A percentile compares a stretch with the other conserved stretches of the same genome.
Conservation (phyloP, 2,329 filamentous ascomycete genomes). For the Fusarium anguioides region DNA sequence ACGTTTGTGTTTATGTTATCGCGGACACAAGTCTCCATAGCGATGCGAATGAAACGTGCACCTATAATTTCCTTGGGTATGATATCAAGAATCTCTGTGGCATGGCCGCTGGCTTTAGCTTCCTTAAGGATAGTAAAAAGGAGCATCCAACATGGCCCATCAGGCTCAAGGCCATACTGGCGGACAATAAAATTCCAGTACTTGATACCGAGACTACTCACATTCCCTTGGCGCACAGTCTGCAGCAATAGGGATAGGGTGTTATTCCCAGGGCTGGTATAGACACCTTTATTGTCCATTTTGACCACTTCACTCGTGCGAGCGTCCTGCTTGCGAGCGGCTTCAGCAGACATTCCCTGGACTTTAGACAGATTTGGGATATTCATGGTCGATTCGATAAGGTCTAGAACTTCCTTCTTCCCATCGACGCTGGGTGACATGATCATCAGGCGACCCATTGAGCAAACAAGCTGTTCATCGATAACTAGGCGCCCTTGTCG, state of each 20-base stretch:
- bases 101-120: constrained; percentile 72
- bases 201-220: constrained; percentile 69
- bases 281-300: constrained; percentile 40
- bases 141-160: constrained; percentile 74
- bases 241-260: constrained; percentile 76
- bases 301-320: constrained; percentile 1
- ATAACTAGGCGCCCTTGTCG: constrained; percentile 73
- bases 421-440: constrained; percentile 69
- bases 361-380: constrained; percentile 67
- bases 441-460: constrained; percentile 84
- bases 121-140: constrained; percentile 75
- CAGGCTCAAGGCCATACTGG: constrained; percentile 72
- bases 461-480: constrained; percentile 81
- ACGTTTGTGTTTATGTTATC: constrained; percentile 81
- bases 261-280: constrained; percentile 63
- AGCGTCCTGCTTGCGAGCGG: constrained; percentile 12
- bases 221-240: constrained; percentile 69
- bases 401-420: constrained; percentile 76
- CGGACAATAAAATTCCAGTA: constrained; percentile 84
- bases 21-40: constrained; percentile 77
- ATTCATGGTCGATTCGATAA: constrained; percentile 85
- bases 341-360: constrained; percentile 11
- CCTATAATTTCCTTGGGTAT: constrained; percentile 61
- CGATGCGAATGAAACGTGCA: constrained; percentile 73
- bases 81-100: constrained; percentile 67